phyloP scores from a whole-genome alignment of 1,139 yeast species.

The Blastobotrys illinoisensis region DNA sequence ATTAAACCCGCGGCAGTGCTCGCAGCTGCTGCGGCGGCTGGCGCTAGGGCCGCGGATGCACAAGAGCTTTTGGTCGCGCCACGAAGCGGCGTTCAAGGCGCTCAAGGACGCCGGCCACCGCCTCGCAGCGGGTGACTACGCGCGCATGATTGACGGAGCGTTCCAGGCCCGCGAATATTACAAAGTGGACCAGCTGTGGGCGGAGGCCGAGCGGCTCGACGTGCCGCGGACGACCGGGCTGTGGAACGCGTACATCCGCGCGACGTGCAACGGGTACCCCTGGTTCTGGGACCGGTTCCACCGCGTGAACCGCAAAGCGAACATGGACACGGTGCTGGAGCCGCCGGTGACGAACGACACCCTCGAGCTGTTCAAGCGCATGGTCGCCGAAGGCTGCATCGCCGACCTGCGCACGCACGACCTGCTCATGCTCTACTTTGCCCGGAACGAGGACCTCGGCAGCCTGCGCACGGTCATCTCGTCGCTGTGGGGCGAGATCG shows the following conservation, averaged over 20 bases:
- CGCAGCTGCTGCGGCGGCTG: conserved; percentile 7
- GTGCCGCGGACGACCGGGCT: conserved; percentile 22
- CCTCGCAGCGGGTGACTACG: conserved; percentile 25
- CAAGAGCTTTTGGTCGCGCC: conserved; percentile 1
- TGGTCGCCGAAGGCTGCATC: conserved; percentile 26
- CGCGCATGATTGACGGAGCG: conserved; percentile 27
- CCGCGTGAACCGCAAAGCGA: conserved; percentile 4
- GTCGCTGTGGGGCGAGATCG: conserved; percentile 28
- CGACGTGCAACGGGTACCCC: conserved; percentile 31
- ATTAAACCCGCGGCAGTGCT: conserved; percentile 7
- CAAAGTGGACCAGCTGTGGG: conserved; percentile 27
- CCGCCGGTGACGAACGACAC: conserved; percentile 24
- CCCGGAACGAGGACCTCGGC: conserved; percentile 24
- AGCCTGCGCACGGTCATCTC: conserved; percentile 21
- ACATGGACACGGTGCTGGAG: conserved; percentile 8
- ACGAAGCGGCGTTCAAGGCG: conserved; percentile 11
- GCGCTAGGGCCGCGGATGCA: neutral
- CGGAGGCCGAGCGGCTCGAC: conserved; percentile 14
- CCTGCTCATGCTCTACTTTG: conserved; percentile 27
- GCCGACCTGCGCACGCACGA: conserved; percentile 32
- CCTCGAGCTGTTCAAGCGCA: conserved; percentile 24
- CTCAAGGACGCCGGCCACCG: conserved; percentile 20
- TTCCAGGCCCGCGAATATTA: conserved; percentile 21
- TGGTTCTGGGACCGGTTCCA: conserved; percentile 22
- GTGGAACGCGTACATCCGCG: conserved; percentile 34